Base-by-base conservation (phyloP, 345 rosid species). In the Ceriops zippeliana region DNA sequence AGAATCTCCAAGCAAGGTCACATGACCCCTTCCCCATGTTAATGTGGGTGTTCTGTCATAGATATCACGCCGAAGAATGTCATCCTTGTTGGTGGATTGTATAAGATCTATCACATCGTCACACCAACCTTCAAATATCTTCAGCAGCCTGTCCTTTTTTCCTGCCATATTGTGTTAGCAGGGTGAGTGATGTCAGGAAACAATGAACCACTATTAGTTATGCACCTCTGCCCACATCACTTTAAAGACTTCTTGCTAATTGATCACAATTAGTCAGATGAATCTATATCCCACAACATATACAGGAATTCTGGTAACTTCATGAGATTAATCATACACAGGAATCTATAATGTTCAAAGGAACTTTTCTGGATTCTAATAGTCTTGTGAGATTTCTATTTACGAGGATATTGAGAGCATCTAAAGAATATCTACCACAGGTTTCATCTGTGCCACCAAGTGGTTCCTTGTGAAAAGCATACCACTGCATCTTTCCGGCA, bases 401-500 rank as follows among this genome's bases (percentile, higher is more conserved):
- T 42, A 42, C 15, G 49, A 42, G 49, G 49, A 3, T 42, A 13
- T 42, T 42, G n/a, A 49, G 24, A 78, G 66, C 57, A 75, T 58
- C 47, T 0, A 35, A 67, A 37, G 53, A 54, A 66, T 42, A 70
- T 59, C n/a, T 86, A 88, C 96, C 96, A 67, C 52, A 52, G 0
- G 90, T 87, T 47, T 70, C 65, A 84, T 91, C 99, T 11, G 70
- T 77, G 1, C 99, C 97, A 67, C 97, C 96, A 20, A 93, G 76
- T 30, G 89, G 78, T 73, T 91, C 97, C 46, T 95, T 79, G 77
- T 90, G 86, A 74, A 95, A 95, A 20, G 96, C 99, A 20, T 95
- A 91, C 96, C 99, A 95, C 77, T 95, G 99, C 96, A 95, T 95
- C 87, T 91, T 91, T 67, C 99, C 99, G 24, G 86, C 91, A 73